Evolutionary conservation across 2,329 filamentous ascomycete genomes (phyloP), one percentile per base, ranked within the genome.

Genomic region (Claviceps pazoutovae): DNA sequence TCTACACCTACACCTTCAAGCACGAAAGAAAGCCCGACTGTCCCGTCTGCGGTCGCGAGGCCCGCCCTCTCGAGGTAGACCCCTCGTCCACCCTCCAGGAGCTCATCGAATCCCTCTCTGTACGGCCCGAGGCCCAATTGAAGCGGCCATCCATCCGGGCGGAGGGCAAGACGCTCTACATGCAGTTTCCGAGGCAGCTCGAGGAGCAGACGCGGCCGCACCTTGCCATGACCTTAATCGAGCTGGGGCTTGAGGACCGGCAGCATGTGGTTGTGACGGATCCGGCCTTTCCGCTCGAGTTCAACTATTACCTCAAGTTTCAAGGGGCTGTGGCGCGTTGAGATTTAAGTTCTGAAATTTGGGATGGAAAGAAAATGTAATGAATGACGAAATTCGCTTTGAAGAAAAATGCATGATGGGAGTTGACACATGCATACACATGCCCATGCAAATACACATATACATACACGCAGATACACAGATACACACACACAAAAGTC

Each of bases 1-100:
- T 98, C 58, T 98, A 98, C 72, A 98, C 93, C 0, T 96, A 95
- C 68, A 98, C 93, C 0, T 98, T 97, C 66, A 84, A 89, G 62
- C 89, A 95, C 62, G 85, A 96, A 69, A 88, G 86, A 72, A 97
- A 96, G 67, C 78, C 84, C 16, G 93, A 97, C 67, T 98, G 93
- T 58, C 89, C 93, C 2, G 93, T 97, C 6, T 98, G 93, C 63
- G 90, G 91, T 17, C 86, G 88, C 50, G 70, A 88, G 53, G 82
- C 93, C 4, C 84, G 88, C 50, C 83, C 84, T 26, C 74, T 97
- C 14, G 70, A 78, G 2, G 79, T 94, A 23, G 78, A 89, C 60
- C 78, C 84, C 0, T 76, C 80, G 43, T 74, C 74, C 62, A 95
- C 88, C 0, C 73, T 98, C 38, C 78, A 85, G 58, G 88, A 94